Evolutionary conservation across 352 stramenopile species (phyloP), one percentile per base, ranked within the genome.

Genomic region (Phytopythium vexans): DNA sequence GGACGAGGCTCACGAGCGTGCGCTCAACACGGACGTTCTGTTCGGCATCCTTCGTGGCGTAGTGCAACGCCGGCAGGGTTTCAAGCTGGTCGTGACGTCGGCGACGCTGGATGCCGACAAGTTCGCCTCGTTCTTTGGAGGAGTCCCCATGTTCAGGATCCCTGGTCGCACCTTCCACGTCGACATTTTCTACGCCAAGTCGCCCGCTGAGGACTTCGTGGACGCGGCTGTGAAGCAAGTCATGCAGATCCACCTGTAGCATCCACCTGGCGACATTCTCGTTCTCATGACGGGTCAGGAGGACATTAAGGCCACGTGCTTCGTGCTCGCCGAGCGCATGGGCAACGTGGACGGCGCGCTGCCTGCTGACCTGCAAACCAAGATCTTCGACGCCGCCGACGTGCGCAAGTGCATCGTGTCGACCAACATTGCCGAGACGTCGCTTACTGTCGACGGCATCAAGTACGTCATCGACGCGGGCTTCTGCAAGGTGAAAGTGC

Each of bases 201-300:
- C n/a, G n/a, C n/a, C n/a, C n/a, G n/a, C n/a, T n/a, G n/a, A n/a
- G n/a, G n/a, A n/a, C n/a, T n/a, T n/a, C n/a, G n/a, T n/a, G n/a
- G n/a, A n/a, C n/a, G n/a, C n/a, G n/a, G n/a, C n/a, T n/a, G n/a
- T n/a, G n/a, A 99, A 99, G 59, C 94, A 99, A 75, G 92, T 97
- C 12, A 88, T 99, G 46, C 93, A 98, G 59, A 98, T 99, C 62
- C 97, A 99, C 71, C 84, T 99, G 45, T 98, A 94, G 38, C 91
- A 96, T 47, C 94, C 94, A 12, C 90, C 94, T 10, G 97, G 97
- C 40, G 97, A 99, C 72, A 96, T 99, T 56, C 64, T 99, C 6
- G 95, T 99, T 38, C 99, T 99, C 66, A 99, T 99, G 96, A 99
- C 97, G 1, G 97, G 97, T 6, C 97, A 99, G 74, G 96, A 99